phyloP scores from a whole-genome alignment of 2,329 filamentous ascomycete species.

The Aspergillus niger region DNA sequence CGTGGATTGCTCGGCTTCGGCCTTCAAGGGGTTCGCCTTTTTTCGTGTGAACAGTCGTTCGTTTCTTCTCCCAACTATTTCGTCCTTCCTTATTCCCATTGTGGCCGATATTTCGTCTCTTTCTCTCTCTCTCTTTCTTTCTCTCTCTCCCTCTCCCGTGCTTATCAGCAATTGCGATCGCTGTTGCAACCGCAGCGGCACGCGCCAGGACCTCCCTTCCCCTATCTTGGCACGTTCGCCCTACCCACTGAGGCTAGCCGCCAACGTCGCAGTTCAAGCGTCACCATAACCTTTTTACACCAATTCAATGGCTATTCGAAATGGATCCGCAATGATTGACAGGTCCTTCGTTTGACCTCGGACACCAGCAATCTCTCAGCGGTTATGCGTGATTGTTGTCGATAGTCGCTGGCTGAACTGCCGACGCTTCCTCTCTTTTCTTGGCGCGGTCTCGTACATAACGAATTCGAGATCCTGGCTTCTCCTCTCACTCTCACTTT shows the following conservation, averaged over 20 bases:
- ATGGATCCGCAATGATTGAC: slow-evolving; percentile 15
- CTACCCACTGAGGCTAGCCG: slow-evolving; percentile 8
- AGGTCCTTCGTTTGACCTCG: slow-evolving; percentile 8
- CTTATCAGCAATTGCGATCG: slow-evolving; percentile 10
- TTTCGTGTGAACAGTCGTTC: neutral
- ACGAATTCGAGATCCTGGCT: neutral
- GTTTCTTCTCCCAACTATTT: neutral
- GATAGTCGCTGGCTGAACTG: slow-evolving; percentile 17
- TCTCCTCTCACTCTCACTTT: neutral
- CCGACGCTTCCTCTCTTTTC: slow-evolving; percentile 17
- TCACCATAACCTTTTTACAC: slow-evolving; percentile 8
- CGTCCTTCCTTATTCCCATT: neutral
- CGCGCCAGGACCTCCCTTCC: slow-evolving; percentile 14
- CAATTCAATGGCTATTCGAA: slow-evolving; percentile 14
- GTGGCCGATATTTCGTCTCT: neutral
- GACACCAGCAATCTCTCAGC: slow-evolving; percentile 13
- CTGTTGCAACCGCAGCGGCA: slow-evolving; percentile 9
- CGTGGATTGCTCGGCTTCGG: neutral
- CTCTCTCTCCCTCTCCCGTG: slow-evolving; percentile 4
- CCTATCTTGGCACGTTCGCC: slow-evolving; percentile 20
- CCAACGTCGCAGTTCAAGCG: slow-evolving; percentile 7
- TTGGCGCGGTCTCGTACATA: slow-evolving; percentile 9
- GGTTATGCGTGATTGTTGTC: slow-evolving; percentile 21
- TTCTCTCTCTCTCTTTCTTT: slow-evolving; percentile 4
- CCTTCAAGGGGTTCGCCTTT: too few species aligned